These are phyloP conservation scores for Paxillus involutus DNA, from an alignment of 768 basidiomycete species.

Conservation along the genomic window DNA sequence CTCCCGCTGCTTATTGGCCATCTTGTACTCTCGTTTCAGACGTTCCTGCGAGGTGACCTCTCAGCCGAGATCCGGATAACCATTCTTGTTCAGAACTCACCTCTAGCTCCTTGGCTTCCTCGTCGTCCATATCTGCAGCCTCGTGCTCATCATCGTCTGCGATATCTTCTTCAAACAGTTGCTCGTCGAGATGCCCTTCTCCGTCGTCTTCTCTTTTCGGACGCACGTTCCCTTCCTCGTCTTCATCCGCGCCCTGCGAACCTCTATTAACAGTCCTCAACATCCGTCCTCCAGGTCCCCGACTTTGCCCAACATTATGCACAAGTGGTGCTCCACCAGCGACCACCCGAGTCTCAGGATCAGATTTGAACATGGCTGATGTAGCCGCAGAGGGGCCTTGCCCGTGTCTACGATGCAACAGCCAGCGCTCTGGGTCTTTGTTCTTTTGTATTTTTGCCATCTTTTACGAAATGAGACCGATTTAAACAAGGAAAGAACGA, in stretches of 20 bases:
- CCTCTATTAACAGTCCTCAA: constrained; percentile 72
- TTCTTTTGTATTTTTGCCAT: constrained; percentile 60
- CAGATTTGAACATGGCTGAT: constrained; percentile 67
- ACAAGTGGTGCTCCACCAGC: constrained; percentile 47
- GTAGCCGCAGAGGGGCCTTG: constrained; percentile 61
- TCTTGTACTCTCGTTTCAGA: constrained; percentile 77
- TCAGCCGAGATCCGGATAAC: neutral
- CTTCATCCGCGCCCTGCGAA: constrained; percentile 59
- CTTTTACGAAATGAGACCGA: constrained; percentile 9
- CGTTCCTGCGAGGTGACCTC: constrained; percentile 56
- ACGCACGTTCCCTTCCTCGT: constrained; percentile 58
- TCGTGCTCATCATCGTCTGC: constrained; percentile 86
- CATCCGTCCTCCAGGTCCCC: constrained; percentile 67
- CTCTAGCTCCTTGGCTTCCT: constrained; percentile 83
- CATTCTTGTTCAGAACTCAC: constrained; percentile 36
- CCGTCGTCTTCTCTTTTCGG: constrained; percentile 63
- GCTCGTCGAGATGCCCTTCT: constrained; percentile 82
- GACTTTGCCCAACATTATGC: constrained; percentile 50
- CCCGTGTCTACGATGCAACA: constrained; percentile 59
- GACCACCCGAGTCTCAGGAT: constrained; percentile 48
- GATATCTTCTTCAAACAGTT: constrained; percentile 80
- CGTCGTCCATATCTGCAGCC: constrained; percentile 72
- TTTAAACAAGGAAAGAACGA: neutral
- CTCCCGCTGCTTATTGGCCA: constrained; percentile 73
- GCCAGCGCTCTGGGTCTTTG: constrained; percentile 73